These are phyloP conservation scores for Coemansia pectinata DNA, from an alignment of 192 early-diverging fungal species.

Conservation along the genomic window DNA sequence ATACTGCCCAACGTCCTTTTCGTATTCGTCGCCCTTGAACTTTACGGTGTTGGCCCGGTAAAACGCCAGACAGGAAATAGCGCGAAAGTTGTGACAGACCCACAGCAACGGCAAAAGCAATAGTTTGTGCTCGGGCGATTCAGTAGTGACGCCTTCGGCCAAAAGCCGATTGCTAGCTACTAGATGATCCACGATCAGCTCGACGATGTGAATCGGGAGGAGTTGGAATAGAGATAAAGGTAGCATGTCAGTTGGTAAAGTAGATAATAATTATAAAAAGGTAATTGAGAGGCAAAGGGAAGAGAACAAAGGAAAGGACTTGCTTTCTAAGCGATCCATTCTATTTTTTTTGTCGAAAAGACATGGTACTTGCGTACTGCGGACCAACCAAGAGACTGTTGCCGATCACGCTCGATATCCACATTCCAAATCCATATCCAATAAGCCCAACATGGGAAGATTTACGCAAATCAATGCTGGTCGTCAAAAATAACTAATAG, in stretches of 20 bases:
- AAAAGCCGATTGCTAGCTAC: neutral
- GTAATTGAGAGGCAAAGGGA: neutral
- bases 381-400: neutral
- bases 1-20: neutral
- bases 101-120: neutral
- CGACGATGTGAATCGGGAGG: neutral
- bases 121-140: neutral
- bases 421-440: neutral
- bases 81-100: neutral
- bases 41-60: neutral
- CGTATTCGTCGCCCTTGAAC: neutral
- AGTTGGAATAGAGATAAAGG: neutral
- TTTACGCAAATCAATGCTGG: neutral
- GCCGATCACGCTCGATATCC: neutral
- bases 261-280: neutral
- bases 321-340: neutral
- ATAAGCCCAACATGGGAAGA: neutral
- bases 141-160: neutral
- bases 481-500: neutral
- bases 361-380: neutral
- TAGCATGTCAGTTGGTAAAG: neutral
- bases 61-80: neutral
- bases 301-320: neutral
- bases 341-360: neutral
- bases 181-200: neutral